phyloP scores from a whole-genome alignment of 73 alveolate genomes.

The Paramecium tetraurelia region DNA sequence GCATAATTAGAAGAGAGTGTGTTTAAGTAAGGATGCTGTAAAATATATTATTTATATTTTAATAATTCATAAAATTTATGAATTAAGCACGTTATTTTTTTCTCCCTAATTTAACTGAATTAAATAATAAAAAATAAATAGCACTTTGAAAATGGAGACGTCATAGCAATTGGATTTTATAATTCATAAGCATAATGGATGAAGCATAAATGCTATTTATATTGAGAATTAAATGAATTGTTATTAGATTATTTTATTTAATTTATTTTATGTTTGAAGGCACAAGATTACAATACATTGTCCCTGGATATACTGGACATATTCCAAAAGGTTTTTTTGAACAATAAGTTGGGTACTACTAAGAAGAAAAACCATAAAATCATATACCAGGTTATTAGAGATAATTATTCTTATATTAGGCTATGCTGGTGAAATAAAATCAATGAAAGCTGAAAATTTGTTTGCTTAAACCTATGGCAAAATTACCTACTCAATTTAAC shows the following conservation, averaged over 20 bases:
- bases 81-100: neutral
- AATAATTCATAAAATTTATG: neutral
- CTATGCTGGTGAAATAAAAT: constrained; percentile 56
- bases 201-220: neutral
- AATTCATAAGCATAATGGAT: neutral
- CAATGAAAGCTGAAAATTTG: constrained; percentile 62
- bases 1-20: neutral
- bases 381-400: constrained; percentile 57
- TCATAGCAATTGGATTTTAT: neutral
- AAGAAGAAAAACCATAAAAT: constrained; percentile 52
- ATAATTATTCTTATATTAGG: constrained; percentile 10
- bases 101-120: neutral
- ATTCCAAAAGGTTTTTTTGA: neutral
- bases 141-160: neutral
- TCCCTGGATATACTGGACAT: constrained; percentile 65
- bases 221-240: neutral
- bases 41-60: too few relatives aligned
- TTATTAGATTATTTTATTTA: neutral
- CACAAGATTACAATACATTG: constrained; percentile 55
- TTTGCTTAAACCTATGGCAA: constrained; percentile 62
- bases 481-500: constrained; percentile 47
- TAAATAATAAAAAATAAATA: too few relatives aligned
- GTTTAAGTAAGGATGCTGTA: neutral
- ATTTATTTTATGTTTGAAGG: constrained; percentile 61
- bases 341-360: constrained; percentile 19